Conservation (phyloP, 306 rosid genomes). For the Sophora flavescens region DNA sequence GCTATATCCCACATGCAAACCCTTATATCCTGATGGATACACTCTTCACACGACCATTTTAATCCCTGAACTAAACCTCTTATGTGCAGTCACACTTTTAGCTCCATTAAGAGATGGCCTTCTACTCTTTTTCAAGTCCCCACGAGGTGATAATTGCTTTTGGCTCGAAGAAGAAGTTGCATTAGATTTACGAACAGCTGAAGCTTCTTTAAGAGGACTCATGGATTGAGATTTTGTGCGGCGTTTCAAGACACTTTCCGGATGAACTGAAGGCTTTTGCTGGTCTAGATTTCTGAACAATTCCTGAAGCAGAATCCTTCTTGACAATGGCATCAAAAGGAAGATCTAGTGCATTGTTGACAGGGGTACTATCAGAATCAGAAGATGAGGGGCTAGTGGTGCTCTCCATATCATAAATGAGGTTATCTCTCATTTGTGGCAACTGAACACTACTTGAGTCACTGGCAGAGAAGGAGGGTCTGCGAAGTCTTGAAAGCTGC, state of each 20-base stretch:
- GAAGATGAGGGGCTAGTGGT: slow-evolving; percentile 82
- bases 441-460: slow-evolving; percentile 33
- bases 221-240: slow-evolving; percentile 49
- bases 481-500: slow-evolving; percentile 78
- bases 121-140: slow-evolving; percentile 57
- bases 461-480: slow-evolving; percentile 68
- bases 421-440: slow-evolving; percentile 76
- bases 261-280: slow-evolving; percentile 46
- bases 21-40: no score
- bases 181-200: slow-evolving; percentile 46
- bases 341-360: slow-evolving; percentile 27
- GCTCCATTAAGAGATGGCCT: slow-evolving; percentile 51
- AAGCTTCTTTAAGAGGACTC: slow-evolving; percentile 65
- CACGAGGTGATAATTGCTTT: slow-evolving; percentile 57
- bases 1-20: no score
- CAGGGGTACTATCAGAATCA: slow-evolving; percentile 74
- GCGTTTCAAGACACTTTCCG: slow-evolving; percentile 38
- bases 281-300: slow-evolving; percentile 44
- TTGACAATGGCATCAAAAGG: slow-evolving; percentile 32
- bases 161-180: slow-evolving; percentile 48
- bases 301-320: slow-evolving; percentile 40
- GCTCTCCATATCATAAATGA: slow-evolving; percentile 86
- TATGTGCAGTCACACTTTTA: slow-evolving; percentile 53
- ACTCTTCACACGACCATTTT: no score
- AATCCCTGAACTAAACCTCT: slow-evolving; percentile 17